Base-by-base conservation (phyloP, 2,329 filamentous ascomycete genomes). In the Colletotrichum horii region DNA sequence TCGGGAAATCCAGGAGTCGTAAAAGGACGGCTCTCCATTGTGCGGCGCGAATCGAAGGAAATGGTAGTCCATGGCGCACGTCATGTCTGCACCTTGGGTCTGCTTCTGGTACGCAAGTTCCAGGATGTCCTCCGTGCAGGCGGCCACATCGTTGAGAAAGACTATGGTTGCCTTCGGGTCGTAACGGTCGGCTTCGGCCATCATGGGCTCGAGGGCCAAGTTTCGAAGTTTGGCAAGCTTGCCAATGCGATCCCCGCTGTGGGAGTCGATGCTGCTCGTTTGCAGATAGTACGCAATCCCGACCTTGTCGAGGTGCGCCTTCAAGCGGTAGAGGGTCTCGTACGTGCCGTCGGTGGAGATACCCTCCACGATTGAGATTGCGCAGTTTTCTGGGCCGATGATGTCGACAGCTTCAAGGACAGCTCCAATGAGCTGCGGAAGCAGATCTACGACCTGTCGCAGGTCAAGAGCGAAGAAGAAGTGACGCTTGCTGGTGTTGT, bases 1-100 rank as follows among this genome's bases (percentile, higher is more conserved):
- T 8, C 91, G 87, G 0, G 88, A 86, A 22, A 91, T 83, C 84
- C 89, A 78, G 90, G 93, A 0, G 86, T 88, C 88, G 92, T 91
- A 78, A 78, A 92, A 92, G 0, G 86, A 88, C 0, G 88, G 87
- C 4, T 88, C 82, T 0, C 71, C 71, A 0, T 84, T 86, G 12
- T 75, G 73, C 64, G 73, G 73, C 15, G 73, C 73, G 22, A 72
- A 75, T 12, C 73, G 24, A 4, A 83, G 81, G 55, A 87, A 87
- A 0, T 84, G 87, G 89, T 90, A 93, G 79, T 93, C 91, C 87
- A 93, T 89, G 8, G 84, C 89, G 77, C 91, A 93, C 0, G 87
- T 88, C 88, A 92, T 91, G 77, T 92, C 87, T 3, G 90, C 90
- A 0, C 80, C 81, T 34, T 90, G 88, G 2, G 76, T 76, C 5